Evolutionary conservation across 352 stramenopile species (phyloP), one percentile per base, ranked within the genome.

Genomic region (Pythium rhizo-oryzae): DNA sequence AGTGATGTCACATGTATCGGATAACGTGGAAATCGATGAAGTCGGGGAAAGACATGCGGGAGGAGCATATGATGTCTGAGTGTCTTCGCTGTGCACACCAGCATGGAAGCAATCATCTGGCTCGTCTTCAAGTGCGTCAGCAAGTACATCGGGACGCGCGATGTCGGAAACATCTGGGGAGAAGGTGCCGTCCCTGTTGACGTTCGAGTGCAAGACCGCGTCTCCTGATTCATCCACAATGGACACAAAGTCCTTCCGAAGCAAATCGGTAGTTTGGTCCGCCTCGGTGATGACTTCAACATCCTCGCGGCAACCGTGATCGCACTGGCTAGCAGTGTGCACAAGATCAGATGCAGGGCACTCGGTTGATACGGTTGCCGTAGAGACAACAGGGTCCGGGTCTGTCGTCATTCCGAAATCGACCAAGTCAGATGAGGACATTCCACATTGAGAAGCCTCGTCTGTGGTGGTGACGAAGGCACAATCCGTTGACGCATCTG

Each of bases 401-500:
- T 61, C 54, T 11, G 54, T 61, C 35, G 15, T 51, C 35, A 61
- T 61, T 23, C 54, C 54, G 21, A 51, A 23, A 0, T 61, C 54
- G 11, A 39, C 21, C 19, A 7, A 6, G 18, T 39, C 8, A 2
- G 23, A 23, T 39, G 12, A 1, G 4, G 15, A 7, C 15, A 28
- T 11, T 9, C 37, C 35, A 24, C 19, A 50, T 46, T 61, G 54
- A 37, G 33, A 51, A 24, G 56, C 41, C 25, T 53, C 56, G 16
- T 62, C 56, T 6, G 24, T 25, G 8, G 12, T 41, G 5, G 7
- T 9, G 6, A 53, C 9, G 19, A 43, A 2, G 16, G 30, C 18
- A n/a, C 41, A 52, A 16, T 53, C 50, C 11, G 51, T 55, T 28
- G 51, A 59, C 21, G 61, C 50, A 15, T 67, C 61, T 23, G 28